These are phyloP conservation scores for Inga oerstediana DNA, from an alignment of 306 rosid genomes.

Conservation along the genomic window DNA sequence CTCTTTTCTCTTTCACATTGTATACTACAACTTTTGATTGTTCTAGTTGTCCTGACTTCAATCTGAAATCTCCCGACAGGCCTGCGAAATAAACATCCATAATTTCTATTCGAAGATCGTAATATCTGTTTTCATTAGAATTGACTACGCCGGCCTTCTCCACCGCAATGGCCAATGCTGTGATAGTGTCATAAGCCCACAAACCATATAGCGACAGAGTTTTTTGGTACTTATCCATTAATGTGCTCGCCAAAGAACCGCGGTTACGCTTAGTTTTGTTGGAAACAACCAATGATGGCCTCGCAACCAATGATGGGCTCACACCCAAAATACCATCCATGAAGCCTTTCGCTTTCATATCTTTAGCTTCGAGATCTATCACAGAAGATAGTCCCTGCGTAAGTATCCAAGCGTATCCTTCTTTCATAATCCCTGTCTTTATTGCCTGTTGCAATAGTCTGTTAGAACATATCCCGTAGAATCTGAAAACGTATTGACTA, in stretches of 20 bases:
- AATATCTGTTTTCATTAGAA: not conserved
- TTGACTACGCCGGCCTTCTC: not conserved
- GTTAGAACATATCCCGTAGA: no score
- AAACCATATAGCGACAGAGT: not conserved
- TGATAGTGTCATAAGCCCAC: not conserved
- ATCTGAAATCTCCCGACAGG: slow-evolving; percentile 31
- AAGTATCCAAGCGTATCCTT: no score
- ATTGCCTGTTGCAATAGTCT: no score
- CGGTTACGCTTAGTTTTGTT: no score
- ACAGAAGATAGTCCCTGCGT: no score
- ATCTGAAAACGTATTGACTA: no score
- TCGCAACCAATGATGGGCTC: no score
- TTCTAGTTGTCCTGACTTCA: slow-evolving; percentile 33
- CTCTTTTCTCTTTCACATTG: slow-evolving; percentile 26
- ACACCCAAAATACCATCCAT: no score
- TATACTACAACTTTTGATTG: slow-evolving; percentile 32
- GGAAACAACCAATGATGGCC: no score
- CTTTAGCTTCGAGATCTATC: no score
- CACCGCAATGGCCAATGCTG: not conserved
- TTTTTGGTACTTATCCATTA: not conserved
- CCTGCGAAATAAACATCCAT: slow-evolving; percentile 21
- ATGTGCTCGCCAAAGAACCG: not conserved
- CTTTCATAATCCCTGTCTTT: no score
- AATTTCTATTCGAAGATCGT: not conserved
- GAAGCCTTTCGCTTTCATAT: no score